Evolutionary conservation across 192 early-diverging fungal species (phyloP), one percentile per base, ranked within the genome.

Genomic region (Pilaira anomala): DNA sequence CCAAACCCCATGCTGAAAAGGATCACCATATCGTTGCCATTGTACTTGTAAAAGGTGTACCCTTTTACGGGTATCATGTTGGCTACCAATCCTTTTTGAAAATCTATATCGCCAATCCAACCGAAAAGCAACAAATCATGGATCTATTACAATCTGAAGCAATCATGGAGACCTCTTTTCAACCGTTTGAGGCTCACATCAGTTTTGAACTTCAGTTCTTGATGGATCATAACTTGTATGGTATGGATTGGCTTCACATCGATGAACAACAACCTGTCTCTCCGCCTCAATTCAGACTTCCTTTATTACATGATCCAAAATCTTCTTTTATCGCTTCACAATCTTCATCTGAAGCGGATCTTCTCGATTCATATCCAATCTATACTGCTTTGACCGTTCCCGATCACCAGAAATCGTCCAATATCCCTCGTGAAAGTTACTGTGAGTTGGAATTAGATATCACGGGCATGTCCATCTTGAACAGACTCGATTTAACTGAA

Each of bases 51-150:
- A 89, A 90, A 65, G 95, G 91, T 0, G 72, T 92, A 0, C 88
- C 91, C 1, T 94, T 94, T 67, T 97, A 97, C 73, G 95, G 95
- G 6, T 92, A 92, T 71, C 84, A 88, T 58, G 69, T 79, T 8
- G 74, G 76, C 1, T 88, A 93, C 56, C 68, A 64, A 0, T 81
- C 74, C 26, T 97, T 91, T 63, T 78, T 95, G 40, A 95, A 94
- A 68, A 83, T 95, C 28, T 81, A 86, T 21, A 64, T 88, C 30
- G 57, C 82, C 58, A 85, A 91, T 50, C 92, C 93, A 0, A 65
- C 63, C 22, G 63, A 84, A 9, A 68, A 82, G 40, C 71, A 67
- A 9, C 83, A 80, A 0, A 83, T 88, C 4, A 83, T 84, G 18
- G 83, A 78, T 13, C 67, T 95, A 45, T 78, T 97, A 62, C 69